Evolutionary conservation across 1,139 yeast genomes (phyloP).

Genomic region (Meyerozyma carpophila): DNA sequence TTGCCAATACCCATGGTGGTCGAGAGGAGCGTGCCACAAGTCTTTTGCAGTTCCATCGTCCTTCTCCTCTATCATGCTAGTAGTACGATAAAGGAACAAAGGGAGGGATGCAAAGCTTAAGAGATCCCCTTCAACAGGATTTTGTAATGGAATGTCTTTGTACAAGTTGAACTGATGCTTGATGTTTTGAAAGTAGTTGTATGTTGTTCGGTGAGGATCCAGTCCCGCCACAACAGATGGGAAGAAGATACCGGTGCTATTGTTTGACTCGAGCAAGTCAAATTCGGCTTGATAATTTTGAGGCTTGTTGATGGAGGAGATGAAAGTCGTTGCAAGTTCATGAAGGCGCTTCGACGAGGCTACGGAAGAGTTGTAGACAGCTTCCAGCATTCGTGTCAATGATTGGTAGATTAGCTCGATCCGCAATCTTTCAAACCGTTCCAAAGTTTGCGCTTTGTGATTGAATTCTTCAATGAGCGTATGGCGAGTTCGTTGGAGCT

Average conservation of each 20-base stretch:
- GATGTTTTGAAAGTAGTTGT: slow-evolving; percentile 34
- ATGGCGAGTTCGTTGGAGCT: slow-evolving; percentile 28
- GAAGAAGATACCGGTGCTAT: slow-evolving; percentile 37
- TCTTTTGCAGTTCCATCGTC: slow-evolving; percentile 6
- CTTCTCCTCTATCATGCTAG: slow-evolving; percentile 18
- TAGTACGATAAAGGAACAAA: slow-evolving; percentile 21
- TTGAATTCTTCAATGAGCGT: slow-evolving; percentile 25
- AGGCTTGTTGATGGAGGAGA: slow-evolving; percentile 21
- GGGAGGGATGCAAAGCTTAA: slow-evolving; percentile 32
- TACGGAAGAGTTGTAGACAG: slow-evolving; percentile 25
- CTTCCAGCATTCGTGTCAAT: slow-evolving; percentile 32
- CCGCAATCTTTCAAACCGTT: slow-evolving; percentile 32
- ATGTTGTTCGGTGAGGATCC: slow-evolving; percentile 10
- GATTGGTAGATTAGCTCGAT: slow-evolving; percentile 31
- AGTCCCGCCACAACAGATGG: slow-evolving; percentile 17
- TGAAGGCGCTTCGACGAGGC: slow-evolving; percentile 25
- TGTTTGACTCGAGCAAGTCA: slow-evolving; percentile 17
- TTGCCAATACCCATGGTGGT: slow-evolving; percentile 31
- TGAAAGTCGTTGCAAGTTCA: slow-evolving; percentile 21
- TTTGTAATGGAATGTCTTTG: slow-evolving; percentile 39
- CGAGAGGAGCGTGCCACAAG: slow-evolving; percentile 29
- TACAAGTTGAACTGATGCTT: slow-evolving; percentile 34
- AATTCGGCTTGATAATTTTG: slow-evolving; percentile 27
- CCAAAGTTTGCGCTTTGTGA: slow-evolving; percentile 20
- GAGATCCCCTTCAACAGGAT: slow-evolving; percentile 16